phyloP scores from a whole-genome alignment of 176 grass and related monocot genomes.

The Secale cereale region DNA sequence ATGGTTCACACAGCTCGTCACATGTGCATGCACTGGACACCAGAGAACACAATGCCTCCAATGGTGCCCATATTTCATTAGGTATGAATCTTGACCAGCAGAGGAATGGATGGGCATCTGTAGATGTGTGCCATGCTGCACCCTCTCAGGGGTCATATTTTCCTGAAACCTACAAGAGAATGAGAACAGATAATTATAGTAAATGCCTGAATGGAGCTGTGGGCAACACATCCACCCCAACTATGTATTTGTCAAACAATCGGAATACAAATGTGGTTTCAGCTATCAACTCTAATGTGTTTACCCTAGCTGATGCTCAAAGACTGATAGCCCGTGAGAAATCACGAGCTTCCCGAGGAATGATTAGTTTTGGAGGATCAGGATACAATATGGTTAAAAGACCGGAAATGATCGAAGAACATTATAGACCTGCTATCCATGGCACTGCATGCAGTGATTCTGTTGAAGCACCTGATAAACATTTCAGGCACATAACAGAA shows the following conservation, averaged over 20 bases:
- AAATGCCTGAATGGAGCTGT: constrained; percentile 18
- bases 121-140: neutral
- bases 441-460: neutral
- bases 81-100: constrained; percentile 9
- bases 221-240: constrained; percentile 13
- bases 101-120: neutral
- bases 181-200: constrained; percentile 31
- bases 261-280: constrained; percentile 10
- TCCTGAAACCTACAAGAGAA: constrained; percentile 46
- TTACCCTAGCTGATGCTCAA: constrained; percentile 48
- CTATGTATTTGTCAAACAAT: constrained; percentile 14
- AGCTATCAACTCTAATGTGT: constrained; percentile 15
- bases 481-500: constrained; percentile 18
- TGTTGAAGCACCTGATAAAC: constrained; percentile 28
- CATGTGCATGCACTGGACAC: constrained; percentile 17
- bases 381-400: constrained; percentile 21
- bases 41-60: constrained; percentile 37
- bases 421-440: constrained; percentile 19
- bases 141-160: constrained; percentile 12
- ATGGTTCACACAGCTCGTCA: constrained; percentile 13
- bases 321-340: constrained; percentile 33
- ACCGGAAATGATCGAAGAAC: constrained; percentile 5
- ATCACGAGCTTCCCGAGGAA: constrained; percentile 23
- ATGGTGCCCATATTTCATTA: constrained; percentile 16
- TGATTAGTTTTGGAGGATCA: constrained; percentile 27